Evolutionary conservation across 208 protist species (phyloP).

Genomic region (Lotmaria passim): DNA sequence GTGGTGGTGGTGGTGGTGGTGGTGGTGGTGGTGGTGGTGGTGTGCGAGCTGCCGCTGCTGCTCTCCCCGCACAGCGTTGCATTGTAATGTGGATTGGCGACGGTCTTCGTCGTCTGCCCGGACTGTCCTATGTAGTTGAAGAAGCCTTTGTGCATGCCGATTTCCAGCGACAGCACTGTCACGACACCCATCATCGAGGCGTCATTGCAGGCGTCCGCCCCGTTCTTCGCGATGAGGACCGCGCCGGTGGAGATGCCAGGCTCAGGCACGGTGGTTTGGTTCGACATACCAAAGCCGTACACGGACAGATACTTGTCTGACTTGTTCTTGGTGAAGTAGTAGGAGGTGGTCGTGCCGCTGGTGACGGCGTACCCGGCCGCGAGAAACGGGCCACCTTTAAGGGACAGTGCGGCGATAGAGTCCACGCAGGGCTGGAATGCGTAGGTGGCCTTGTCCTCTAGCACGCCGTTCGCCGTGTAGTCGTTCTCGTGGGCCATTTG

Average conservation of each 20-base stretch:
- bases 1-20: constrained; percentile 3
- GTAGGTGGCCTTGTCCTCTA: constrained; percentile 50
- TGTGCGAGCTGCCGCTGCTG: not conserved
- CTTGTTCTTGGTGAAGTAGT: constrained; percentile 28
- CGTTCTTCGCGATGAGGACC: constrained; percentile 71
- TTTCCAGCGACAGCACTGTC: constrained; percentile 65
- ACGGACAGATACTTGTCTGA: constrained; percentile 64
- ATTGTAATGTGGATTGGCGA: constrained; percentile 51
- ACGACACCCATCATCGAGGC: constrained; percentile 57
- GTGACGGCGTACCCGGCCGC: constrained; percentile 36
- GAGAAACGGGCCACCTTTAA: constrained; percentile 47
- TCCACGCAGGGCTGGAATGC: constrained; percentile 82
- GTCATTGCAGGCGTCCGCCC: constrained; percentile 32
- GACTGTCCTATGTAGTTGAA: constrained; percentile 78
- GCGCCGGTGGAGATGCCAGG: constrained; percentile 40
- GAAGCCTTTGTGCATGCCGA: constrained; percentile 69
- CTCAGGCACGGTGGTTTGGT: constrained; percentile 47
- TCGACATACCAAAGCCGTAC: constrained; percentile 81
- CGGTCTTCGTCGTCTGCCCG: not conserved
- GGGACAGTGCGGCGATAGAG: constrained; percentile 56
- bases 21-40: not conserved
- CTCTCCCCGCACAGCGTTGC: constrained; percentile 10
- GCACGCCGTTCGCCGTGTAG: constrained; percentile 4
- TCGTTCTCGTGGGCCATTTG: constrained; percentile 58
- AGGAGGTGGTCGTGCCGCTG: constrained; percentile 6